Conservation (phyloP, 345 rosid genomes). For the Salix udensis region DNA sequence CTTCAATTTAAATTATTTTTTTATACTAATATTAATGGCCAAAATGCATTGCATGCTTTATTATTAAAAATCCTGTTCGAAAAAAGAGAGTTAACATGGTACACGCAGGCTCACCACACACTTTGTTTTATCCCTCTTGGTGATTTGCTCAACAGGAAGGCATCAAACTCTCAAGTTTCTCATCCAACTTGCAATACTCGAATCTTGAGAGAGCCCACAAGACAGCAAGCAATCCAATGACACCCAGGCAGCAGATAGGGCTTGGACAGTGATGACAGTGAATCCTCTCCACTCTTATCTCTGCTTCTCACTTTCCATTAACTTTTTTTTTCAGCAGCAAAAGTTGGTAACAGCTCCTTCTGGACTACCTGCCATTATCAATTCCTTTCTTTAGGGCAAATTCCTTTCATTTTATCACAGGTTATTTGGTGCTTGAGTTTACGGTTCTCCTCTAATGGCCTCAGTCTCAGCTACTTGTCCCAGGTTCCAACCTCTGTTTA, state of each 20-base stretch:
- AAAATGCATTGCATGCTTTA: no score
- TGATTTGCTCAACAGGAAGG: background rate
- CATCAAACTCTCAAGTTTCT: background rate
- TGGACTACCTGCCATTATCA: background rate
- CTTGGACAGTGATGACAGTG: background rate
- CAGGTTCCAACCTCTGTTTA: background rate
- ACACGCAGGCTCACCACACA: no score
- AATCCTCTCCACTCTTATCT: slow-evolving; percentile 12
- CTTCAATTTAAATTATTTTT: no score
- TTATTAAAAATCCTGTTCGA: no score
- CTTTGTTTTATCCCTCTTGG: background rate
- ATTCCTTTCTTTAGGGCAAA: background rate
- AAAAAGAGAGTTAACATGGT: no score
- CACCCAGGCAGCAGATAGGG: slow-evolving; percentile 13
- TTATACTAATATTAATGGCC: no score
- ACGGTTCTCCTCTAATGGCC: slow-evolving; percentile 2
- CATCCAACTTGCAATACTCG: background rate
- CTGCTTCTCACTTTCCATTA: background rate
- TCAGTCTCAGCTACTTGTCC: slow-evolving; percentile 16
- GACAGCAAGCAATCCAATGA: background rate
- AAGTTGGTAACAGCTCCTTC: background rate
- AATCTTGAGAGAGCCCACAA: background rate
- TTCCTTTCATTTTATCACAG: background rate
- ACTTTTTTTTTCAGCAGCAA: background rate
- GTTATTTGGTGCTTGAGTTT: background rate